A percentile compares a stretch with the other conserved stretches of the same genome.
phyloP scores from a whole-genome alignment of 371 early-diverging fungal species.

The Mucor racemosus region DNA sequence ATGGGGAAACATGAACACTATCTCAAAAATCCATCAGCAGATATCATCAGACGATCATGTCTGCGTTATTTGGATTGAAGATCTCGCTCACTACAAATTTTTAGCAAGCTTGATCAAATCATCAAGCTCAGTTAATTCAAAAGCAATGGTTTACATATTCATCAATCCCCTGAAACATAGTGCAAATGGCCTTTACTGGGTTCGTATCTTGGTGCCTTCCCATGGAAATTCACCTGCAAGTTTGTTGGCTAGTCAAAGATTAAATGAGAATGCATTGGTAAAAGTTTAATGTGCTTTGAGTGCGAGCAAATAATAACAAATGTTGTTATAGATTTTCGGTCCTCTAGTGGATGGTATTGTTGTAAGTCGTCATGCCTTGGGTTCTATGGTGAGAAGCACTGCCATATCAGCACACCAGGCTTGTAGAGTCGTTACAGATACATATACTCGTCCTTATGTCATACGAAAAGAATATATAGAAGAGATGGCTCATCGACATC shows the following conservation, averaged over 20 bases:
- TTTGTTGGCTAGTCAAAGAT: slow-evolving; percentile 42
- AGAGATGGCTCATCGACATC: slow-evolving; percentile 59
- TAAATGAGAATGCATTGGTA: slow-evolving; percentile 56
- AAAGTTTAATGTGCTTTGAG: background rate
- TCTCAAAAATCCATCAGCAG: slow-evolving; percentile 41
- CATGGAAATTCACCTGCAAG: slow-evolving; percentile 32
- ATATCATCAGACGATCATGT: slow-evolving; percentile 63
- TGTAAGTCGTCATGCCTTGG: slow-evolving; percentile 71
- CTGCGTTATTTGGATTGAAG: slow-evolving; percentile 71
- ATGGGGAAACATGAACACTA: slow-evolving; percentile 20
- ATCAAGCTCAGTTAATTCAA: slow-evolving; percentile 27
- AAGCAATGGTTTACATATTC: slow-evolving; percentile 58
- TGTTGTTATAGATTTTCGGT: slow-evolving; percentile 58
- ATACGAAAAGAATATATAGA: slow-evolving; percentile 64
- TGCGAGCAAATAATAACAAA: background rate
- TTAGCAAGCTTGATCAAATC: slow-evolving; percentile 42
- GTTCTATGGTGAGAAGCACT: slow-evolving; percentile 70
- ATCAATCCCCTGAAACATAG: slow-evolving; percentile 60
- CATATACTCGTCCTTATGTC: slow-evolving; percentile 60
- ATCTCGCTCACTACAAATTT: slow-evolving; percentile 40
- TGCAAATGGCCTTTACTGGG: slow-evolving; percentile 61
- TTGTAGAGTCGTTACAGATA: slow-evolving; percentile 60
- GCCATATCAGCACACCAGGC: slow-evolving; percentile 73
- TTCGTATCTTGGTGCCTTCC: slow-evolving; percentile 51
- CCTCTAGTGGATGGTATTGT: slow-evolving; percentile 77